Conservation (phyloP, 805 yeast species). For the Candida bentonensis region DNA sequence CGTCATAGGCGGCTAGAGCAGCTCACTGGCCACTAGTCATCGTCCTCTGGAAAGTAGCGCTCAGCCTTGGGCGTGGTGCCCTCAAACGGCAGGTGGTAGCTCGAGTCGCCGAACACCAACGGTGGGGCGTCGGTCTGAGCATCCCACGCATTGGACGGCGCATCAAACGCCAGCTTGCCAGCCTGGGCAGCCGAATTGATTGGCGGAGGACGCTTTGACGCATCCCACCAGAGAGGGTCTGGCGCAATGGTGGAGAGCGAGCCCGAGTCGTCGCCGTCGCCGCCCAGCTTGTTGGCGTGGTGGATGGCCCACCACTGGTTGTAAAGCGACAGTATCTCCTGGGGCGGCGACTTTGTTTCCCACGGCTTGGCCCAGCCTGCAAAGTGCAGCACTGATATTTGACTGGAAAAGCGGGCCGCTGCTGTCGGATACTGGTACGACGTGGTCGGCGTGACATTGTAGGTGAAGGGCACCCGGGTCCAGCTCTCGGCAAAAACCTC, state of each 20-base stretch:
- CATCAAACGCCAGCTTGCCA: constrained; percentile 5
- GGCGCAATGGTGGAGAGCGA: constrained; percentile 8
- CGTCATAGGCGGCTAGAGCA: too few relatives aligned
- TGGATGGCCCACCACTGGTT: constrained; percentile 11
- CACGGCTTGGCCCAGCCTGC: constrained; percentile 27
- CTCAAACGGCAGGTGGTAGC: constrained; percentile 5
- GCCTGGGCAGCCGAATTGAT: constrained; percentile 15
- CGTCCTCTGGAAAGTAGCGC: constrained; percentile 8
- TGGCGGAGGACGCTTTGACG: constrained; percentile 15
- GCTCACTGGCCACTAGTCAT: too few relatives aligned
- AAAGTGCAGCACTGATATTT: constrained; percentile 28
- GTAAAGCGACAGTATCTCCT: constrained; percentile 6
- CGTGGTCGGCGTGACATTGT: constrained; percentile 58
- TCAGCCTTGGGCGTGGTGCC: constrained; percentile 3
- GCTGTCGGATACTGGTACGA: constrained; percentile 67
- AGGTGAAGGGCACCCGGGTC: constrained; percentile 64
- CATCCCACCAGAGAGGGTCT: constrained; percentile 15
- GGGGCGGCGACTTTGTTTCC: constrained; percentile 10
- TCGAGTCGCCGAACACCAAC: constrained; percentile 6
- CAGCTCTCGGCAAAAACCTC: constrained; percentile 50
- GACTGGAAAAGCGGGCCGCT: constrained; percentile 32
- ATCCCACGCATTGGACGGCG: constrained; percentile 8
- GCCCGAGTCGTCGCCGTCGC: constrained; percentile 2
- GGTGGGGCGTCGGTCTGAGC: background rate
- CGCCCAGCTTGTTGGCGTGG: background rate